These are phyloP conservation scores for Salix caprea DNA, from an alignment of 345 rosid genomes.

Conservation along the genomic window DNA sequence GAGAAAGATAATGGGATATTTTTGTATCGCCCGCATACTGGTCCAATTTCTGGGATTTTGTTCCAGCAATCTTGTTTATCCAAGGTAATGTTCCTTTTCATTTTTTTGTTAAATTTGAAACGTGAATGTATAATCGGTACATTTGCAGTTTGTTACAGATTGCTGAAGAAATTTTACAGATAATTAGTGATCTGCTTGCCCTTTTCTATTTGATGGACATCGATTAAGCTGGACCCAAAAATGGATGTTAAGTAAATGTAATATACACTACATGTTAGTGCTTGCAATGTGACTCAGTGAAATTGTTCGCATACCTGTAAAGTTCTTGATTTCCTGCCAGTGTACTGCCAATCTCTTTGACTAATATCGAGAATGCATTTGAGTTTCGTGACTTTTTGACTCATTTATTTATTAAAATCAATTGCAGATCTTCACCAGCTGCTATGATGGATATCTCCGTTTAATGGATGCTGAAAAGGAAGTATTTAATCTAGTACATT, in stretches of 20 bases:
- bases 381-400: neutral
- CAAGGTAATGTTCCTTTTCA: constrained; percentile 41
- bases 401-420: constrained; percentile 4
- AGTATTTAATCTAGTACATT: constrained; percentile 57
- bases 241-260: no score
- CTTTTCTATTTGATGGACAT: neutral
- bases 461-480: constrained; percentile 76
- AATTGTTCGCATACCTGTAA: neutral
- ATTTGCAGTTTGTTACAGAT: neutral
- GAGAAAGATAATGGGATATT: constrained; percentile 47
- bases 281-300: neutral
- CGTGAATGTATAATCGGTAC: neutral
- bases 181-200: neutral
- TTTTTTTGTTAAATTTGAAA: neutral
- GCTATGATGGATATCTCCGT: constrained; percentile 68
- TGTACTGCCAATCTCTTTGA: neutral
- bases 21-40: constrained; percentile 52
- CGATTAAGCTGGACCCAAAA: neutral
- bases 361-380: neutral
- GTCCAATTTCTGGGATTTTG: constrained; percentile 58
- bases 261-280: no score
- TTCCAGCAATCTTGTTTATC: constrained; percentile 49
- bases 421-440: constrained; percentile 56
- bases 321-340: neutral
- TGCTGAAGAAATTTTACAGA: neutral